phyloP scores from a whole-genome alignment of 23 red algal species.

The Rhodosorus marinus region DNA sequence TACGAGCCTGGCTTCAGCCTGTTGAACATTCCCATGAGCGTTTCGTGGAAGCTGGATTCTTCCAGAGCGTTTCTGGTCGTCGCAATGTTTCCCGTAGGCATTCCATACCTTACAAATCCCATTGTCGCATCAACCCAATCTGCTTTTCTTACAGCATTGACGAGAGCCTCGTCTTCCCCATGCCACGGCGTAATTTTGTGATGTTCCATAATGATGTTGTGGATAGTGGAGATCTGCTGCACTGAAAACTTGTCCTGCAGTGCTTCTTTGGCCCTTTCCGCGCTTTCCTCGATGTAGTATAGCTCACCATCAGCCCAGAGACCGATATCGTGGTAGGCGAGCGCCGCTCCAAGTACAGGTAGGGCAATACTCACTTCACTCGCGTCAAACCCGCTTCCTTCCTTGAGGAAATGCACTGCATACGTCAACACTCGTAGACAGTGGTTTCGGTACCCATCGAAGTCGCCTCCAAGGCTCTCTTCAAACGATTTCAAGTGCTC shows the following conservation, averaged over 20 bases:
- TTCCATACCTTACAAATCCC: neutral
- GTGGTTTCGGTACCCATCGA: neutral
- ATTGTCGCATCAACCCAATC: neutral
- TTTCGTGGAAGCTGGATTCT: neutral
- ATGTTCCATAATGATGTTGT: neutral
- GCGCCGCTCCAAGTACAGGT: too few relatives aligned
- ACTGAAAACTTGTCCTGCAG: neutral
- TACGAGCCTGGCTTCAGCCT: neutral
- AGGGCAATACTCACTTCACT: neutral
- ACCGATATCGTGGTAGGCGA: neutral
- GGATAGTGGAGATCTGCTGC: neutral
- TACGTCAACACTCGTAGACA: neutral
- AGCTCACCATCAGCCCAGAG: neutral
- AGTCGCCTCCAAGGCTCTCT: neutral
- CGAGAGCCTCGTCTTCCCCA: neutral
- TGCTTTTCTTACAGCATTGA: neutral
- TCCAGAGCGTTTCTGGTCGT: neutral
- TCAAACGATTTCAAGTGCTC: too few relatives aligned
- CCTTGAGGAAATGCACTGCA: neutral
- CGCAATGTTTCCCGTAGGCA: neutral
- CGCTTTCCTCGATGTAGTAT: neutral
- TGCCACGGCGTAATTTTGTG: neutral
- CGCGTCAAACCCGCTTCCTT: neutral
- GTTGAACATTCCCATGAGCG: neutral
- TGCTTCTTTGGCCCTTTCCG: neutral